These are phyloP conservation scores for Orychophragmus violaceus DNA, from an alignment of 345 rosid genomes.

Conservation along the genomic window DNA sequence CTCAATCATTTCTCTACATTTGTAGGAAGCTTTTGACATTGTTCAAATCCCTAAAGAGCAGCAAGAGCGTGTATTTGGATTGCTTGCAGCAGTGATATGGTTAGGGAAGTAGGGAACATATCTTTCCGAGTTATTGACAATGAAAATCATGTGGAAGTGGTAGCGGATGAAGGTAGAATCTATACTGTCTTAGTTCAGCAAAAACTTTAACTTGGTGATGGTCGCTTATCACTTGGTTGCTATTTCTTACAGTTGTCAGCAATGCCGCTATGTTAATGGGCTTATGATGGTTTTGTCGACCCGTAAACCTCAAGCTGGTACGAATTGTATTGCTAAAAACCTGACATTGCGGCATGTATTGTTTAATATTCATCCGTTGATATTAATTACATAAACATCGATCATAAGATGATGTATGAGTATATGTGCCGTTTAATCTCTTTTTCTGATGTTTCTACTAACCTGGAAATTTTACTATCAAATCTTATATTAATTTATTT, in stretches of 20 bases:
- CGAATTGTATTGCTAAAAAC: constrained; percentile 55
- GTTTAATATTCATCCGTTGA: not conserved
- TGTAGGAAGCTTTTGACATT: constrained; percentile 70
- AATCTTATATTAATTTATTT: too few species aligned
- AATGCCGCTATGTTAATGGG: constrained; percentile 66
- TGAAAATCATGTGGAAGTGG: constrained; percentile 84
- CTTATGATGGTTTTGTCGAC: constrained; percentile 58
- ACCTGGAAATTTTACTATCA: too few species aligned
- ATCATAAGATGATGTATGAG: constrained; percentile 4
- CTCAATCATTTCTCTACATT: too few species aligned
- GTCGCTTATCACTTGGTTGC: constrained; percentile 21
- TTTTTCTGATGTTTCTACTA: too few species aligned
- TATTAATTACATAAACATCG: not conserved
- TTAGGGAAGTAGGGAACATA: constrained; percentile 84
- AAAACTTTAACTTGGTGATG: constrained; percentile 1
- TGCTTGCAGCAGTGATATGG: constrained; percentile 90
- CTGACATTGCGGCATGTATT: constrained; percentile 80
- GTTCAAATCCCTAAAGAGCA: constrained; percentile 64
- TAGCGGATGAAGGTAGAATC: constrained; percentile 70
- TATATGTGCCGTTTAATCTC: not conserved
- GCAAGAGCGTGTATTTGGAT: constrained; percentile 65
- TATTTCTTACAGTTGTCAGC: constrained; percentile 54
- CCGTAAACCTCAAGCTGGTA: constrained; percentile 64
- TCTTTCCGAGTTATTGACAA: constrained; percentile 61
- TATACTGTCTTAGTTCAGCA: not conserved